Evolutionary conservation across 139 green algal species (phyloP), one percentile per base, ranked within the genome.

Genomic region (Spirogloea muscicola): DNA sequence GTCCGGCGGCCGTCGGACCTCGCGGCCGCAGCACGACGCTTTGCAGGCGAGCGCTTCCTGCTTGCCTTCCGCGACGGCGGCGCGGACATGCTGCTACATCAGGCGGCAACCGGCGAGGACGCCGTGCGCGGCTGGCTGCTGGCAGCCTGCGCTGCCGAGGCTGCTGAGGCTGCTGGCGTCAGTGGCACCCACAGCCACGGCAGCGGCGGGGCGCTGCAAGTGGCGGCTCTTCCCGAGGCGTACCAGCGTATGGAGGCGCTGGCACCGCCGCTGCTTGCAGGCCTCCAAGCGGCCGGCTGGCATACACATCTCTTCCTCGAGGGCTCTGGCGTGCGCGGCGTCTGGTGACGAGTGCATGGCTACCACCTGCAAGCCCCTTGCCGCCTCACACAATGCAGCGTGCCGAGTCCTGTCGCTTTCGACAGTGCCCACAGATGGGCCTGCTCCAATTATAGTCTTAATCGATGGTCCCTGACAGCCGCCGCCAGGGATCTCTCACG

Each of bases 91-190:
- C 16, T 80, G 27, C 72, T 80, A n/a, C 72, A 80, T 44, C 49
- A 18, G 31, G 41, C 37, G 25, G 72, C 72, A 7, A 77, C 68
- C 16, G 72, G 72, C 6, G 21, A 71, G n/a, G 72, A 80, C 40
- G 72, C 64, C 25, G 67, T 79, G n/a, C 60, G 36, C 33, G 71
- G 2, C 27, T 79, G 71, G 71, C 61, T 79, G 60, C 25, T 79
- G 21, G 71, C 71, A 3, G 33, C 71, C 10, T 79, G 71, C 44
- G 31, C 42, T 25, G 29, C 29, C 34, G 34, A 77, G 58, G 21
- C 21, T 55, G 46, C 21, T 55, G 21, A 21, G 21, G 46, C 46
- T 31, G 46, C 46, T 31, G 46, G 21, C 21, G 21, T 55, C 21
- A 55, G 21, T 31, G 52, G 6, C 40, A 62, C 7, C 31, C 7